Base-by-base conservation (phyloP, 2,329 filamentous ascomycete species). In the Fusarium hainanense region DNA sequence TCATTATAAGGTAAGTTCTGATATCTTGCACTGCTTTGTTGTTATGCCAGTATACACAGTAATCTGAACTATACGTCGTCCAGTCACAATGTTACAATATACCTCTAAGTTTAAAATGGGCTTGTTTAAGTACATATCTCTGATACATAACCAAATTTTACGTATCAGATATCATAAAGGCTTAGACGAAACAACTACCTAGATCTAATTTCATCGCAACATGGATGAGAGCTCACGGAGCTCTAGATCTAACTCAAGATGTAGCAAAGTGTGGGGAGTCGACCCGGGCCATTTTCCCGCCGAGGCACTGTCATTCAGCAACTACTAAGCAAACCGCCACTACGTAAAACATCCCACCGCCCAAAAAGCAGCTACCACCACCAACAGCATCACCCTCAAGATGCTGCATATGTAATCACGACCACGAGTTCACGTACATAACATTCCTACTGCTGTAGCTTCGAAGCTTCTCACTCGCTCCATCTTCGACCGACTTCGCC, bases 211-310 rank as follows among this genome's bases (percentile, higher is more conserved):
- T 21, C 21, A 21, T 21, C 21, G 21, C 21, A 21, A 21, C 47
- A 11, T 28, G 20, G 9, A 21, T 25, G 18, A 27, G 18, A 40
- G 23, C 49, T 41, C 12, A 13, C 8, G 7, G 28, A 34, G 28
- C 34, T 37, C 34, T 55, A 34, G 54, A 27, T 52, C 37, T 27
- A 21, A 37, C 44, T 52, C 27, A 12, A 23, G 28, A 50, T 55
- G 27, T 44, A 25, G 32, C 56, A 42, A 54, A 62, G 46, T 65
- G 61, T 63, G 66, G 63, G 62, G 62, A 48, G 55, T 68, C 40
- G 43, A 21, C 62, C 72, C 72, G 66, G 71, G 68, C 65, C 58
- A 70, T 74, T 71, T 70, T 65, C 69, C 68, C 47, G 67, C 70
- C 68, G 67, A 71, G 49, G 68, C 60, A 55, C 58, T 41, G 58